Evolutionary conservation across 495 filamentous ascomycete species (phyloP).

Genomic region (Penicillium cataractarum): DNA sequence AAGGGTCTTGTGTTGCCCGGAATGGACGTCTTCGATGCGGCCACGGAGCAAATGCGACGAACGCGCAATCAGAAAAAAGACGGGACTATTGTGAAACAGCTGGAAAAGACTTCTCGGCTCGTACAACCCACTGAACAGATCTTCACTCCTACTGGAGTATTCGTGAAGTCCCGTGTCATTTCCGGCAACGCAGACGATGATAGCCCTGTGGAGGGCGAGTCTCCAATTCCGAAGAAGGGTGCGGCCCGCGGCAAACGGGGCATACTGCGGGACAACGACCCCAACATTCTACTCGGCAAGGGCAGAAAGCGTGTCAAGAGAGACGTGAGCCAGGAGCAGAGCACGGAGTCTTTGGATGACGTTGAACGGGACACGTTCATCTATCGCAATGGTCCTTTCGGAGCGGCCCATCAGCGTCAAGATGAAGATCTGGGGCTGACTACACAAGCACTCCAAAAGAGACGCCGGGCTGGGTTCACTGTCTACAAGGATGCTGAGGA

Average conservation of each 20-base stretch:
- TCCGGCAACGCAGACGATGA: slow-evolving; percentile 57
- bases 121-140: slow-evolving; percentile 76
- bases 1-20: slow-evolving; percentile 82
- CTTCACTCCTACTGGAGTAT: slow-evolving; percentile 58
- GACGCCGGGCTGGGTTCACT: slow-evolving; percentile 30
- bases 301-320: slow-evolving; percentile 32
- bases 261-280: slow-evolving; percentile 33
- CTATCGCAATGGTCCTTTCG: neutral
- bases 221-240: slow-evolving; percentile 46
- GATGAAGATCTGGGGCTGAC: slow-evolving; percentile 39
- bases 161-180: slow-evolving; percentile 60
- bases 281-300: slow-evolving; percentile 35
- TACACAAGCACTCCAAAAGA: slow-evolving; percentile 21
- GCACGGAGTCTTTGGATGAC: neutral
- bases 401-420: slow-evolving; percentile 22
- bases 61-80: slow-evolving; percentile 89
- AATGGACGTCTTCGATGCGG: slow-evolving; percentile 88
- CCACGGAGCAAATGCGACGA: slow-evolving; percentile 72
- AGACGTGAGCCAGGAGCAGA: no score
- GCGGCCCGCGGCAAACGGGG: slow-evolving; percentile 30
- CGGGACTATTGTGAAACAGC: slow-evolving; percentile 65
- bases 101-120: slow-evolving; percentile 66
- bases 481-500: slow-evolving; percentile 51
- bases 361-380: neutral
- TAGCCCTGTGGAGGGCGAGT: slow-evolving; percentile 53